Evolutionary conservation across 2,329 filamentous ascomycete genomes (phyloP).

Genomic region (Fusarium bulbicola): DNA sequence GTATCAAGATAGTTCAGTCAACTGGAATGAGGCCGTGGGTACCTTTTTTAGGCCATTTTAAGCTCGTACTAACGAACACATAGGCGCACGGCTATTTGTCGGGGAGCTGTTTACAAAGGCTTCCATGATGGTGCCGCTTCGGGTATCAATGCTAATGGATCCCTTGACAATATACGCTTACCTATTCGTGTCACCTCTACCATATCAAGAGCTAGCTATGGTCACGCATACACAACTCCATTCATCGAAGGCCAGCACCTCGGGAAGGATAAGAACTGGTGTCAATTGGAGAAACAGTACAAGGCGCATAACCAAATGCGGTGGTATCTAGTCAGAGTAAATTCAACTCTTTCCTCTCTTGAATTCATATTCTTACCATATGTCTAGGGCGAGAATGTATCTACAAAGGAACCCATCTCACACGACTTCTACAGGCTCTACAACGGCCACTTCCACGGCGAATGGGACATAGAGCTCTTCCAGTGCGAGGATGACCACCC

Average conservation of each 20-base stretch:
- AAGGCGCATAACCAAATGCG: background rate
- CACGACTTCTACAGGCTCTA: background rate
- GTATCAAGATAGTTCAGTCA: background rate
- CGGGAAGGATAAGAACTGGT: background rate
- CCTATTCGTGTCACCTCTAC: background rate
- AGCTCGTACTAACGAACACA: background rate
- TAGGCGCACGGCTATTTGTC: slow-evolving; percentile 1
- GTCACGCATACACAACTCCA: background rate
- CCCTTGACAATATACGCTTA: background rate
- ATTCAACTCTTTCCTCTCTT: background rate
- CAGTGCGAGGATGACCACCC: background rate
- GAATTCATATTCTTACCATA: background rate
- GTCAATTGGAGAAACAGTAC: background rate
- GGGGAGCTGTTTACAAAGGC: background rate
- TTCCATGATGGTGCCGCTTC: background rate
- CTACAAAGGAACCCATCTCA: background rate
- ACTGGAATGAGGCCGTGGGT: background rate
- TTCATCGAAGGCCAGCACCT: background rate
- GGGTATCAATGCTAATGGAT: background rate
- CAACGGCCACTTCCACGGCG: background rate
- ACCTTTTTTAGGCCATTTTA: background rate
- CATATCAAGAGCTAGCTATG: background rate
- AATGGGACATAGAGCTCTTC: background rate
- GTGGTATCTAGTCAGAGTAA: background rate
- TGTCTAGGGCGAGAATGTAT: background rate